Base-by-base conservation (phyloP, 2,329 filamentous ascomycete species). In the Botrytis paeoniae region DNA sequence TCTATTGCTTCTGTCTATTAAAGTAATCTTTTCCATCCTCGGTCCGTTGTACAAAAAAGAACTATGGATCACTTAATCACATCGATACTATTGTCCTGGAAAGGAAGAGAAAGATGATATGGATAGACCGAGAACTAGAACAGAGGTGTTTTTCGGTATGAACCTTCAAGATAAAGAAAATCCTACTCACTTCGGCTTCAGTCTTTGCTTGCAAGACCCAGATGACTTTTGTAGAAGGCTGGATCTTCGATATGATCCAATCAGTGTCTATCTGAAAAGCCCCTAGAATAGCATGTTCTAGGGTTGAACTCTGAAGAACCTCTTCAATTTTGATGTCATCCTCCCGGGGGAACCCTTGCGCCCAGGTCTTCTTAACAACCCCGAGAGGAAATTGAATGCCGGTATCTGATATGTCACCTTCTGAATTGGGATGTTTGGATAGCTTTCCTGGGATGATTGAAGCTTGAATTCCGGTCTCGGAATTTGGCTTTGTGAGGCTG, bases 311-410 rank as follows among this genome's bases (percentile, higher is more conserved):
- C 80, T 97, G 92, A 1, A 98, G 82, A 0, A 98, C 88, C 80
- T 98, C 94, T 78, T 97, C 93, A 59, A 98, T 90, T 74, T 90
- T 96, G 80, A 98, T 93, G 75, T 97, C 93, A 75, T 94, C 87
- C 7, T 84, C 85, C 0, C 92, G 86, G 2, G 86, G 84, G 75
- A 88, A 89, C 4, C 91, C 90, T 51, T 85, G 85, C 0, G 89
- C 89, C 89, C 92, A 95, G 0, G 96, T 98, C 79, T 92, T 93
- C 82, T 93, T 96, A 64, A 98, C 89, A 0, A 85, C 84, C 1
- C 95, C 95, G 48, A 78, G 59, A 18, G 80, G 80, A 74, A 77
- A 81, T 74, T 80, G 80, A 62, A 81, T 74, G 43, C 78, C 79
- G 16, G 72, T 61, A 4, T 60, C 63, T 29, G 43, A 71, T 41